Base-by-base conservation (phyloP, 371 early-diverging fungal genomes). In the Amoeboaphelidium protococcarum region DNA sequence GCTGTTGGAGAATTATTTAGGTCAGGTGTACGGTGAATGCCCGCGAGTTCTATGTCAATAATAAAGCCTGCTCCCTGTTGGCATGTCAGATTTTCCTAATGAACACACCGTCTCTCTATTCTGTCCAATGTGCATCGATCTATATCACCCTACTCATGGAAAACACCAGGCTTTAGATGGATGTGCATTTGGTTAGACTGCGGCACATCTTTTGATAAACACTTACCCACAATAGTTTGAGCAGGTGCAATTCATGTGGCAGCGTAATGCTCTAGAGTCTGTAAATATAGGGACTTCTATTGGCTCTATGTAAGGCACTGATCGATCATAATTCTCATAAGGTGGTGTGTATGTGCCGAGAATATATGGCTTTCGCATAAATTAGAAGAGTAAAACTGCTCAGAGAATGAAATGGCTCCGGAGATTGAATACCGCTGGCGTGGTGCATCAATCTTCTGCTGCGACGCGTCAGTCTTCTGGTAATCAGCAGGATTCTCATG, bases 381-480 rank as follows among this genome's bases (percentile, higher is more conserved):
- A 65, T 48, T 67, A 67, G 51, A 52, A 47, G 48, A 62, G 71
- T 27, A 55, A 50, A 6, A 56, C 65, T 45, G 80, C 79, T 2
- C 74, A 77, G 23, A 66, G 74, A 45, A 78, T 80, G 74, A 71
- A 73, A 54, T 81, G 81, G 81, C 59, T 81, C 52, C 65, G 83
- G 47, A 61, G 58, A 16, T n/a, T n/a, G n/a, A n/a, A n/a, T n/a
- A n/a, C n/a, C n/a, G n/a, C n/a, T n/a, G n/a, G n/a, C n/a, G n/a
- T n/a, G n/a, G n/a, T n/a, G n/a, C n/a, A n/a, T n/a, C n/a, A n/a
- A n/a, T n/a, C n/a, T n/a, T n/a, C n/a, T n/a, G n/a, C n/a, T n/a
- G n/a, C n/a, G n/a, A n/a, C n/a, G n/a, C n/a, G n/a, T n/a, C n/a
- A n/a, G n/a, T n/a, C n/a, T n/a, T n/a, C n/a, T n/a, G n/a, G n/a